phyloP scores from a whole-genome alignment of 306 rosid genomes.

The Sphenostylis stenocarpa region DNA sequence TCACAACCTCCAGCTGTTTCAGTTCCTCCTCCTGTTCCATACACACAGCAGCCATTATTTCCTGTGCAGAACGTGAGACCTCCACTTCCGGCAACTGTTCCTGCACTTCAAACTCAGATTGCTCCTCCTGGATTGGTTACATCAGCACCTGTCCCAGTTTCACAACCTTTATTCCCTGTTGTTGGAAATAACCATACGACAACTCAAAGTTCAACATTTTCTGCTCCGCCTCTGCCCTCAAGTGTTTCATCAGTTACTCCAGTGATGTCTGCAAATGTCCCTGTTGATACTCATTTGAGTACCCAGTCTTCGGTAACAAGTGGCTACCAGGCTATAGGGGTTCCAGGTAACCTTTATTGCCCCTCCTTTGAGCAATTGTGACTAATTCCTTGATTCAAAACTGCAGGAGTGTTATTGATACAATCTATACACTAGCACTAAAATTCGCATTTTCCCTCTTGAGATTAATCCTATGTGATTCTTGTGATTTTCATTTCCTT shows the following conservation, averaged over 20 bases:
- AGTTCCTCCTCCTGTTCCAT: constrained; percentile 68
- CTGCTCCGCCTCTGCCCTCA: constrained; percentile 58
- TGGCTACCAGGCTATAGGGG: constrained; percentile 45
- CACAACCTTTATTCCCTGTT: constrained; percentile 98
- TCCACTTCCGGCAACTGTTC: constrained; percentile 57
- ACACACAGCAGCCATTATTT: constrained; percentile 88
- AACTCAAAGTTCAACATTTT: constrained; percentile 65
- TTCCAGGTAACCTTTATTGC: constrained; percentile 57
- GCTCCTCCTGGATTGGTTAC: constrained; percentile 82
- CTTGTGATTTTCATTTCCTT: constrained; percentile 23
- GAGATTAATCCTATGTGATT: constrained; percentile 18
- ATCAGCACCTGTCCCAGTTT: constrained; percentile 67
- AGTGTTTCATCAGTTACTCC: constrained; percentile 53
- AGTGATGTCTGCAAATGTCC: constrained; percentile 40
- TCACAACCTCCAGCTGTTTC: constrained; percentile 74
- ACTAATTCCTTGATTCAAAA: background rate
- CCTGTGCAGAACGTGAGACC: constrained; percentile 90
- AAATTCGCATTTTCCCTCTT: background rate
- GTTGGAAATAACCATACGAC: constrained; percentile 65
- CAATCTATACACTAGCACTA: background rate
- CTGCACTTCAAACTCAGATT: constrained; percentile 62
- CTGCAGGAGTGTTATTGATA: background rate
- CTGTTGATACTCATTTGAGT: constrained; percentile 56
- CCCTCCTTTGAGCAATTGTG: background rate
- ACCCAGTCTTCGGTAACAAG: constrained; percentile 45